These are phyloP conservation scores for Cornus florida DNA, from an alignment of 148 eudicot species.

Conservation along the genomic window DNA sequence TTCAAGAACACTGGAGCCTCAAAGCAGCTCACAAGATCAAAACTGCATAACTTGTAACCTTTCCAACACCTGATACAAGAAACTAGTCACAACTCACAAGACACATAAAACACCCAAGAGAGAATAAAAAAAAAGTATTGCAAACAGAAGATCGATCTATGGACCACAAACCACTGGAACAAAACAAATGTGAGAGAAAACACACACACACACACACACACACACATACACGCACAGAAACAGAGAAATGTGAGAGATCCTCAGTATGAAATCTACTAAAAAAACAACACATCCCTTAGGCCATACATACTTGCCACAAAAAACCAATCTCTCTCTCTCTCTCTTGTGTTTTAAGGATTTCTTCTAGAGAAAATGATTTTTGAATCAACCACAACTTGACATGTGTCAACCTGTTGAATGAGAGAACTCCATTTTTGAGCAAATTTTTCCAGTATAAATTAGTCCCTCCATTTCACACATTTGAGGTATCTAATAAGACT, in stretches of 20 bases:
- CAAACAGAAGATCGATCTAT: background rate
- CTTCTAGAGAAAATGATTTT: conserved; percentile 15
- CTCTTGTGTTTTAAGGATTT: background rate
- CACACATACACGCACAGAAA: background rate
- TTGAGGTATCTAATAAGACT: conserved; percentile 4
- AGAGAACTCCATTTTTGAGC: background rate
- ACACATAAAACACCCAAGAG: background rate
- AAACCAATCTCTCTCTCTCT: conserved; percentile 11
- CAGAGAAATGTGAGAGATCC: background rate
- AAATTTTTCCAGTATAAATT: conserved; percentile 24
- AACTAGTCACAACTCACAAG: background rate
- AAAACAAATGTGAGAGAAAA: background rate
- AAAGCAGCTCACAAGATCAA: background rate
- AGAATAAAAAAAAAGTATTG: background rate
- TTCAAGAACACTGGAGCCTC: background rate
- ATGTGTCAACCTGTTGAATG: conserved; percentile 34
- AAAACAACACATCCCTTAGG: background rate
- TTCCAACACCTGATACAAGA: background rate
- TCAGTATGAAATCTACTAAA: background rate
- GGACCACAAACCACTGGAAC: conserved; percentile 5
- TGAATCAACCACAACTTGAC: conserved; percentile 37
- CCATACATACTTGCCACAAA: conserved; percentile 29
- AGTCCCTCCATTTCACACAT: conserved; percentile 11
- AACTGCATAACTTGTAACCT: background rate
- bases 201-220: no score